Evolutionary conservation across 208 protist species (phyloP), one percentile per base, ranked within the genome.

Genomic region (Leishmania mexicana): DNA sequence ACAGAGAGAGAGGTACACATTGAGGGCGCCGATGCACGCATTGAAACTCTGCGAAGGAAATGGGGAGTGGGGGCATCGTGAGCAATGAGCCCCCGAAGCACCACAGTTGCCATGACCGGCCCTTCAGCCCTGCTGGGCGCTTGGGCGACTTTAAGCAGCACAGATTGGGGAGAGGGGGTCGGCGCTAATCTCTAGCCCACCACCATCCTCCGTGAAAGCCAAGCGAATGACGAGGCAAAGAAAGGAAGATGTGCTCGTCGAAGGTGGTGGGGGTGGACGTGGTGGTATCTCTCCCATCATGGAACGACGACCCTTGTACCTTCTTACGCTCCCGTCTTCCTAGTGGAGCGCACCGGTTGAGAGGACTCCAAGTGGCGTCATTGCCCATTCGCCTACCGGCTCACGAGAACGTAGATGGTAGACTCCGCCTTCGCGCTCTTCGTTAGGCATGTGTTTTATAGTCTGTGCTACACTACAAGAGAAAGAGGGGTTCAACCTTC

Each of bases 391-490:
- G 21, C 40, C 40, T 72, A 15, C 5, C 1, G 8, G 10, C 7
- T 38, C 42, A 49, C 70, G 4, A 24, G 24, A 53, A 10, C 6
- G 42, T 17, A 13, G 24, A 28, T 13, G 45, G 24, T 5, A 45
- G 40, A 8, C 42, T 53, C 31, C 73, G 53, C 73, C 15, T 31
- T 72, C 60, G 53, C n/a, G 28, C 38, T 81, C 8, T 86, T 62
- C 75, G 64, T 84, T 68, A 49, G 57, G 21, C 74, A 71, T 67
- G 45, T 75, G 57, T 78, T 35, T 49, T 53, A 68, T 57, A 35
- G 53, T 76, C 42, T 80, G 77, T 80, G 38, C 77, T 80, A 75
- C 77, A 74, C 77, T 75, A 49, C 24, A 40, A 49, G 42, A 62
- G 45, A 62, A 45, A 62, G 45, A 62, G 45, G 28, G 45, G 28